A percentile compares a stretch with the other conserved stretches of the same genome.
These are phyloP conservation scores for Podila verticillata DNA, from an alignment of 192 early-diverging fungal genomes.

Conservation along the genomic window DNA sequence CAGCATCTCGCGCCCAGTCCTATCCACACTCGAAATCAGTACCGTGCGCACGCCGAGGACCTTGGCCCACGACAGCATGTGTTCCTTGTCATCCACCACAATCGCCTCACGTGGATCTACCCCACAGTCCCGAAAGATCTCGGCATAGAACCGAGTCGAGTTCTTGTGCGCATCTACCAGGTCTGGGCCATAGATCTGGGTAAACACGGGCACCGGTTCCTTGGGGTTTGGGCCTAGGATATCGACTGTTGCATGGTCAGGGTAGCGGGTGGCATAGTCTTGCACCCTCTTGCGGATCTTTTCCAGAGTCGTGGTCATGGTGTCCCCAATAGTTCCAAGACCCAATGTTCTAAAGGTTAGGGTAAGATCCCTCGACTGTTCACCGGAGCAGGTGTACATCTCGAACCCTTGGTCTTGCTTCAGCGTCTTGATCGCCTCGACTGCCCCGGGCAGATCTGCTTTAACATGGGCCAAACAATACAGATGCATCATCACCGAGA, in stretches of 20 bases:
- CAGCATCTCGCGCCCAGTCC: conserved; percentile 28
- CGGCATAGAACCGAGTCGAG: conserved; percentile 26
- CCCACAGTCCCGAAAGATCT: conserved; percentile 19
- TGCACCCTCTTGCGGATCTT: not conserved
- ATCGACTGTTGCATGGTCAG: not conserved
- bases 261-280: not conserved
- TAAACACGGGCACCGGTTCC: conserved; percentile 21
- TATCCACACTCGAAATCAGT: conserved; percentile 27
- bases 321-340: conserved; percentile 1
- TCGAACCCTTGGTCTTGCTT: conserved; percentile 28
- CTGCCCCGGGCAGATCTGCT: conserved; percentile 34
- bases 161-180: conserved; percentile 17
- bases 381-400: conserved; percentile 41
- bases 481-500: conserved; percentile 6
- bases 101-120: conserved; percentile 20
- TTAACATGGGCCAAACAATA: conserved; percentile 15
- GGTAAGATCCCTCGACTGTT: conserved; percentile 13
- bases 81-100: conserved; percentile 44
- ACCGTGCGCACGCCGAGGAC: conserved; percentile 27
- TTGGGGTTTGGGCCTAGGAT: not conserved
- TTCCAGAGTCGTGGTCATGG: not conserved
- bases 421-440: conserved; percentile 26
- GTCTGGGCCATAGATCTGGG: conserved; percentile 35
- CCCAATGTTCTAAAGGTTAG: conserved; percentile 31
- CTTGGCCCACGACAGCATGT: conserved; percentile 40